These are phyloP conservation scores for Tulasnella sp. DNA, from an alignment of 768 basidiomycete species.

Conservation along the genomic window DNA sequence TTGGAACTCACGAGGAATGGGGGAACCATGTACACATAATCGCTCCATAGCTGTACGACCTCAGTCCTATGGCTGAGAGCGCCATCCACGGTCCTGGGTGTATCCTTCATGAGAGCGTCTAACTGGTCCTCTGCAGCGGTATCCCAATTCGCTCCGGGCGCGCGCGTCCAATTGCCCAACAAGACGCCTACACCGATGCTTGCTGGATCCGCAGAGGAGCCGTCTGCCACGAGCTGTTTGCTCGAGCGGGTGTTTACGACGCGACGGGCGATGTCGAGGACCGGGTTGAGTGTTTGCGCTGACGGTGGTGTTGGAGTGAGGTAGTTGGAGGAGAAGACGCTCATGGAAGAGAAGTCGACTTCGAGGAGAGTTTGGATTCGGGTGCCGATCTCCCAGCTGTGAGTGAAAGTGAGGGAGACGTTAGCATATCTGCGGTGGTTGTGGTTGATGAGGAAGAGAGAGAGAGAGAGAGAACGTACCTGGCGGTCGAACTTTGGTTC, in stretches of 20 bases:
- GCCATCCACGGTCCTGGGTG: slow-evolving; percentile 30
- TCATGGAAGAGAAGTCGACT: slow-evolving; percentile 31
- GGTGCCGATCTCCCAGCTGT: slow-evolving; percentile 34
- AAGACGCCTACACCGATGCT: slow-evolving; percentile 29
- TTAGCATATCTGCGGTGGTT: neutral
- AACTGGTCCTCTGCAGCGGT: slow-evolving; percentile 31
- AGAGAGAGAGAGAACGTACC: too few relatives aligned
- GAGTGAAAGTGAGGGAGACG: neutral
- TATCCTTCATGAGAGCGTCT: slow-evolving; percentile 30
- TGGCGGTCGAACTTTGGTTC: slow-evolving; percentile 21
- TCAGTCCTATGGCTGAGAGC: slow-evolving; percentile 36
- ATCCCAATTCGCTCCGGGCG: slow-evolving; percentile 26
- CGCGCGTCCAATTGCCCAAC: slow-evolving; percentile 26
- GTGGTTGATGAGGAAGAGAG: too few relatives aligned
- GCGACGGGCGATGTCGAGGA: slow-evolving; percentile 29
- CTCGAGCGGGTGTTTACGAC: slow-evolving; percentile 23
- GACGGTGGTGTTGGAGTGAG: slow-evolving; percentile 20
- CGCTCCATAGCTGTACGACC: slow-evolving; percentile 32
- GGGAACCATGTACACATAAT: slow-evolving; percentile 31
- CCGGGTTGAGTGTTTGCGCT: slow-evolving; percentile 14
- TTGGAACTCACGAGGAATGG: slow-evolving; percentile 36
- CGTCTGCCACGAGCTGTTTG: slow-evolving; percentile 30
- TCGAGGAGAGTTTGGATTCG: slow-evolving; percentile 28
- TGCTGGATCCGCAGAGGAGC: slow-evolving; percentile 33
- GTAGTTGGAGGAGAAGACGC: slow-evolving; percentile 32